Evolutionary conservation across 352 stramenopile genomes (phyloP), one percentile per base, ranked within the genome.

Genomic region (Saprolegnia diclina): DNA sequence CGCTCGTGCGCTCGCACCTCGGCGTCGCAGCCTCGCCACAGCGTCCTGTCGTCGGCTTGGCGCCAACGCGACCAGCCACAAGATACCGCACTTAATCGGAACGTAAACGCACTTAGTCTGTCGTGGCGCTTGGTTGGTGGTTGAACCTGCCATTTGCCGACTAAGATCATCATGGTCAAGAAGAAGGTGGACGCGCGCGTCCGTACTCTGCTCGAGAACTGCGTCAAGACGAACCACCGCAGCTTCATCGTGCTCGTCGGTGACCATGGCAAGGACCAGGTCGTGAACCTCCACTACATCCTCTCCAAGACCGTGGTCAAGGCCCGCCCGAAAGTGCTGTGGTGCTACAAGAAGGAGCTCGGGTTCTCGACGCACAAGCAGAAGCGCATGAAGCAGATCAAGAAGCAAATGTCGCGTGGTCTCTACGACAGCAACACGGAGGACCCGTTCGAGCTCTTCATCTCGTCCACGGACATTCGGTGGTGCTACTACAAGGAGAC

Each of bases 401-500:
- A 98, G 79, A 96, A 97, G 76, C 81, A 96, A 78, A 90, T 97
- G 76, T 87, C 95, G 74, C 84, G 92, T 50, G 94, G 95, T 0
- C 77, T 98, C 21, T 97, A 97, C 72, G 94, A 98, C 73, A 72
- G 86, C 6, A 89, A 90, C 71, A 90, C 90, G 66, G 91, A 98
- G 69, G 92, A 98, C 74, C 94, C 93, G 66, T 99, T 99, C 79
- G 97, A 99, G 78, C 83, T 99, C 37, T 99, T 99, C 79, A 92
- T 99, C 48, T 97, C 89, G 66, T 96, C 88, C 70, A 99, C 97
- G 0, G 88, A 98, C 70, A 99, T 99, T 68, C 97, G 95, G 54
- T 99, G 97, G 97, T 99, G 95, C 79, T 99, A 99, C 80, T 99
- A 99, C 84, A 99, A 98, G 78, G 97, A 99, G 74, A 98, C 96